Evolutionary conservation across 495 filamentous ascomycete genomes (phyloP).

Genomic region (Penicillium bialowiezense): DNA sequence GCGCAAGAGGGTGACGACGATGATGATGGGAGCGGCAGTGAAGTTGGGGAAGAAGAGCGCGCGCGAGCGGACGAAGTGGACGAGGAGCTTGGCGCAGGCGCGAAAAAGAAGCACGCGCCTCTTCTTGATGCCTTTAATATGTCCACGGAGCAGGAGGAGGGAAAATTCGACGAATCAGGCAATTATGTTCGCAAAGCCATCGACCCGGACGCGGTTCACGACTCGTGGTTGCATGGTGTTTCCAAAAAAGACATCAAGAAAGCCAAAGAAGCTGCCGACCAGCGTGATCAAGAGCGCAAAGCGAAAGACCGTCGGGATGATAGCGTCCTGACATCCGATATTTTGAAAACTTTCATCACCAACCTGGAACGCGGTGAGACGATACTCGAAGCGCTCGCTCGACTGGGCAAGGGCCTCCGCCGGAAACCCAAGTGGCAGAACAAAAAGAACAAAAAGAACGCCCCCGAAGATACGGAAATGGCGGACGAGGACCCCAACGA

Average conservation of each 20-base stretch:
- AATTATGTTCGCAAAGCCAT: constrained; percentile 88
- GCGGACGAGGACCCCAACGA: constrained; percentile 75
- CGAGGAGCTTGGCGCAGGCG: constrained; percentile 84
- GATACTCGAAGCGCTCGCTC: constrained; percentile 79
- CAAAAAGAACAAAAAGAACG: constrained; percentile 56
- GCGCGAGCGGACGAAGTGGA: constrained; percentile 70
- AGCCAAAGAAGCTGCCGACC: constrained; percentile 84
- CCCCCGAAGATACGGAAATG: constrained; percentile 60
- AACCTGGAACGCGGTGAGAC: constrained; percentile 82
- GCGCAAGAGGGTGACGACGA: constrained; percentile 43
- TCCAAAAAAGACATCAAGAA: constrained; percentile 90
- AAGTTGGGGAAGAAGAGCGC: constrained; percentile 70
- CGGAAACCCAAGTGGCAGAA: constrained; percentile 61
- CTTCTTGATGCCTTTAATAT: constrained; percentile 97
- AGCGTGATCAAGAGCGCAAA: constrained; percentile 71
- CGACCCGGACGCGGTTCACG: constrained; percentile 88
- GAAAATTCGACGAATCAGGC: constrained; percentile 81
- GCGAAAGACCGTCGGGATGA: constrained; percentile 70
- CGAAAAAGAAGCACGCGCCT: constrained; percentile 91
- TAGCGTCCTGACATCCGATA: constrained; percentile 67
- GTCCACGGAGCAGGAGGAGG: constrained; percentile 85
- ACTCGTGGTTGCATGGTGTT: constrained; percentile 87
- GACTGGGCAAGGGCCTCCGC: constrained; percentile 67
- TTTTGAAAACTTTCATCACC: constrained; percentile 67
- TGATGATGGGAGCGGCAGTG: constrained; percentile 58